Evolutionary conservation across 352 stramenopile species (phyloP).

Genomic region (Globisporangium paddicum): DNA sequence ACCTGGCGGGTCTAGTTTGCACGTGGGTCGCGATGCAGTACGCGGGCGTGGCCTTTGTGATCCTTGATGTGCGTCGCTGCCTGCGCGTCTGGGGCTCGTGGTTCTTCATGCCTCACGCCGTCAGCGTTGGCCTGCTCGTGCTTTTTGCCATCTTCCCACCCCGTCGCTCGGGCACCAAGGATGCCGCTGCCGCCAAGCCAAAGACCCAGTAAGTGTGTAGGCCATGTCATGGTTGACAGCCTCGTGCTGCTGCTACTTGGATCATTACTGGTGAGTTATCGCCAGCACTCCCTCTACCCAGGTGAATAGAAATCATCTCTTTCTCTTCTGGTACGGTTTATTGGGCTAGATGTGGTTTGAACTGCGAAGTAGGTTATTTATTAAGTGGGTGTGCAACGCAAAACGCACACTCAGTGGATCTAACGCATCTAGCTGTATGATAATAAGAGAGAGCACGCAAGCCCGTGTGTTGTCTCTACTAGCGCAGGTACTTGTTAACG

Average conservation of each 20-base stretch:
- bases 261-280: not conserved
- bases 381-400: not conserved
- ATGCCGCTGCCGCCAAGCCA: conserved; percentile 17
- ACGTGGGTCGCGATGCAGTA: conserved; percentile 88
- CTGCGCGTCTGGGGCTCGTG: conserved; percentile 73
- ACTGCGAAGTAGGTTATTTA: too few species aligned
- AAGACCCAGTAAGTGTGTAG: conserved; percentile 35
- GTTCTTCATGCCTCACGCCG: conserved; percentile 76
- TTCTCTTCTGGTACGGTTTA: not conserved
- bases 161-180: conserved; percentile 22
- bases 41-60: conserved; percentile 80
- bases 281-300: not conserved
- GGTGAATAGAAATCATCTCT: conserved; percentile 7
- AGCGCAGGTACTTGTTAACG: conserved; percentile 61
- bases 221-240: not conserved
- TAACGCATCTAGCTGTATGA: not conserved
- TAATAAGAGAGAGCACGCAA: conserved; percentile 1
- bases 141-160: conserved; percentile 56
- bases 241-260: not conserved
- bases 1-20: conserved; percentile 58
- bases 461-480: conserved; percentile 1
- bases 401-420: not conserved
- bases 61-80: conserved; percentile 72
- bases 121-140: conserved; percentile 56
- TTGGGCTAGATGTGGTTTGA: too few species aligned